phyloP scores from a whole-genome alignment of 1,284 basidiomycete genomes.

The Erythrobasidium hasegawianum region DNA sequence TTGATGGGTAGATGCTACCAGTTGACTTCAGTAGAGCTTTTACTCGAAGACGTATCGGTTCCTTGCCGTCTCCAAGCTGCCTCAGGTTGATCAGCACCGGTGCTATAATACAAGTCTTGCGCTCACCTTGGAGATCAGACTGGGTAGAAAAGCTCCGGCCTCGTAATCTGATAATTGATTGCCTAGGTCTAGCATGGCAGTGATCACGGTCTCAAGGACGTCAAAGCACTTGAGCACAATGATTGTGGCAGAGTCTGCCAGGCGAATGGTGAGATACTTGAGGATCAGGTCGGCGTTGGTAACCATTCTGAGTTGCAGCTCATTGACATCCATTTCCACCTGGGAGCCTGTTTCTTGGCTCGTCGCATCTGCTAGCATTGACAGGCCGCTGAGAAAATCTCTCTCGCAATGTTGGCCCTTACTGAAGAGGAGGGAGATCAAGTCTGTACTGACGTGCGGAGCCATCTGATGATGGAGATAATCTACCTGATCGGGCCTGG shows the following conservation, averaged over 20 bases:
- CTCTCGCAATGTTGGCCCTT: constrained; percentile 94
- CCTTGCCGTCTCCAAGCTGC: constrained; percentile 56
- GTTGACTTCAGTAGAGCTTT: constrained; percentile 54
- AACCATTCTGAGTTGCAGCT: constrained; percentile 66
- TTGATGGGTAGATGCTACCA: constrained; percentile 72
- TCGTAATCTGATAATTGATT: constrained; percentile 85
- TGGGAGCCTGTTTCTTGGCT: constrained; percentile 58
- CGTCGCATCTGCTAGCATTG: constrained; percentile 64
- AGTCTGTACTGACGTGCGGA: constrained; percentile 67
- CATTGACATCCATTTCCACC: constrained; percentile 57
- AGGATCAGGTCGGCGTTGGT: constrained; percentile 88
- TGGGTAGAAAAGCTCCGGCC: constrained; percentile 82
- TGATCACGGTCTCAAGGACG: constrained; percentile 72
- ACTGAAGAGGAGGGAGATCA: constrained; percentile 81
- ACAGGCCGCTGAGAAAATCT: constrained; percentile 77
- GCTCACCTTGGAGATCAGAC: constrained; percentile 80
- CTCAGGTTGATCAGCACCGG: constrained; percentile 10
- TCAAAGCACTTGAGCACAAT: constrained; percentile 85
- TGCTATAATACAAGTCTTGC: background rate
- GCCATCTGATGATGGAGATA: constrained; percentile 89
- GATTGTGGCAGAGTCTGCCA: constrained; percentile 90
- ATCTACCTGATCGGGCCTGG: constrained; percentile 81
- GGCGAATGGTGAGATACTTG: constrained; percentile 88
- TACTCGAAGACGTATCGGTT: constrained; percentile 51
- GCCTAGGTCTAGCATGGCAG: constrained; percentile 65